Base-by-base conservation (phyloP, 108 stramenopile species). In the Skeletonema grethae region DNA sequence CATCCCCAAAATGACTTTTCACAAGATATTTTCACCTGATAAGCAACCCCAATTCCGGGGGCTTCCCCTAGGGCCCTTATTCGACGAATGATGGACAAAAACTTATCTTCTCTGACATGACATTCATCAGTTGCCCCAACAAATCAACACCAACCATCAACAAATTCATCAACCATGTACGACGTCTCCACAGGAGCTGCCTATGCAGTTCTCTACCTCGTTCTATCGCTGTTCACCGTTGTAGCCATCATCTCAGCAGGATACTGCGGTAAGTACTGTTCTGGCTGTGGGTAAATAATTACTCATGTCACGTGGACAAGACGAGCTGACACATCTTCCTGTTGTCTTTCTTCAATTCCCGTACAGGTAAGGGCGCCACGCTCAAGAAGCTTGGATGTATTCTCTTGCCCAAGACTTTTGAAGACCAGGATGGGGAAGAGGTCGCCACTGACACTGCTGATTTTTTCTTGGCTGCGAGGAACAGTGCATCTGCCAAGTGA, bases 141-240 rank as follows among this genome's bases (percentile, higher is more conserved):
- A 34, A 68, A 28, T 28, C 25, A 28, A 7, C 32, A 20, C 59
- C 67, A 61, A 5, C 59, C 59, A 69, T 10, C 60, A 24, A 32
- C 20, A n/a, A 28, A 6, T 10, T 61, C 56, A 36, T 15, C 25
- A 62, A 68, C 11, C 67, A 56, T 32, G 32, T 77, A 57, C 46
- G 78, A 83, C 66, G 84, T 88, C 20, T 61, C 84, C 18, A 56
- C 73, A n/a, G 82, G 69, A 32, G 82, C 84, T 9, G 88, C 85
- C 59, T 88, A 85, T 34, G 84, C 79, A 11, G 86, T 89, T 29
- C 79, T 90, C n/a, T 86, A 80, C 75, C 67, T 71, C 13, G 86
- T 88, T n/a, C 74, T 88, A 8, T 15, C 63, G 10, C 9, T 74
- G 28, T 90, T 90, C 79, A 85, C 84, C 5, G 5, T 83, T 43